These are phyloP conservation scores for Endoconidiophora laricicola DNA, from an alignment of 2,329 filamentous ascomycete species.

Conservation along the genomic window DNA sequence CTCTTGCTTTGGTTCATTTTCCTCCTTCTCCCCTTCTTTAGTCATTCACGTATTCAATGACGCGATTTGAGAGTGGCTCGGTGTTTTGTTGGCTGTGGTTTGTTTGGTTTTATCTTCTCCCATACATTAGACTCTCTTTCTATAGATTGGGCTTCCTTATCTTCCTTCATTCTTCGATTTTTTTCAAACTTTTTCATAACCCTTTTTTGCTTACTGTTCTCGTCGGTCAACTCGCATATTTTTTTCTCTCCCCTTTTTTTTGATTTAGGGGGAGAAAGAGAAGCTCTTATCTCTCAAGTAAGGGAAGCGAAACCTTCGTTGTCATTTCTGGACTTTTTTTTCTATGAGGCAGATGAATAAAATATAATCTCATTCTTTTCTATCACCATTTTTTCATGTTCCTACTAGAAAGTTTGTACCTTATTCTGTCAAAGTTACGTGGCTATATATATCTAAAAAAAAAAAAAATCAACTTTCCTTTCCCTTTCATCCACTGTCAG, in stretches of 20 bases:
- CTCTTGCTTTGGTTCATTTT: background rate
- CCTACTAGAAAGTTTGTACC: too few relatives aligned
- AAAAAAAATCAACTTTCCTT: too few relatives aligned
- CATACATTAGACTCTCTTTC: background rate
- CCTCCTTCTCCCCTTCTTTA: background rate
- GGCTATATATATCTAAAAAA: too few relatives aligned
- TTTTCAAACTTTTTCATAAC: background rate
- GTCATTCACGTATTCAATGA: background rate
- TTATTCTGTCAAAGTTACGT: too few relatives aligned
- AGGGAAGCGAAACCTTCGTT: background rate
- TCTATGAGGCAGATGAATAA: too few relatives aligned
- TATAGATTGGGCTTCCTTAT: background rate
- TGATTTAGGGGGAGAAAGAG: too few relatives aligned
- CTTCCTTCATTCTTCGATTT: background rate
- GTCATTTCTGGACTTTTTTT: background rate
- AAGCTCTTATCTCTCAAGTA: too few relatives aligned
- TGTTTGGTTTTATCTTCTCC: background rate
- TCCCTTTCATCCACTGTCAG: too few relatives aligned
- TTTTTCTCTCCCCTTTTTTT: conserved; percentile 3
- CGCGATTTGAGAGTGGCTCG: background rate
- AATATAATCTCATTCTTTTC: too few relatives aligned
- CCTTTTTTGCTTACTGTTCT: conserved; percentile 1
- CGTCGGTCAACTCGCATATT: background rate
- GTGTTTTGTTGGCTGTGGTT: background rate
- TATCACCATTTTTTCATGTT: too few relatives aligned